A percentile compares a stretch with the other conserved stretches of the same genome.
These are phyloP conservation scores for Phytophthora hybrid DNA, from an alignment of 352 stramenopile genomes.

Conservation along the genomic window DNA sequence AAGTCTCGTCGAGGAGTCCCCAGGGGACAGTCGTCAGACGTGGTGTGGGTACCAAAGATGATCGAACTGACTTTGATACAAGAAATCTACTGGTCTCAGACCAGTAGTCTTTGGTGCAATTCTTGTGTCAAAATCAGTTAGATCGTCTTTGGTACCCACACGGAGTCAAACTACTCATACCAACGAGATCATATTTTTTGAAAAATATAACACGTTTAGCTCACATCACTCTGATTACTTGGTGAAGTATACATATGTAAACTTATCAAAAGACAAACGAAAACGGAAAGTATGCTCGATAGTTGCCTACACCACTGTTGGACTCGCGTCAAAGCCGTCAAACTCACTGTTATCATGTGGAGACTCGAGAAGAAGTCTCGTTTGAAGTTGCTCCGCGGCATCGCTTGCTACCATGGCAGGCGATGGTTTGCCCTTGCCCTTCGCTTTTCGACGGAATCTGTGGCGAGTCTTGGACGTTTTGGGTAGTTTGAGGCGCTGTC, in stretches of 20 bases:
- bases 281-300: conserved; percentile 1
- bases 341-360: conserved; percentile 51
- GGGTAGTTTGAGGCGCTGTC: conserved; percentile 57
- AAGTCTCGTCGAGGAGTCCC: neutral
- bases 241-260: neutral
- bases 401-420: conserved; percentile 20
- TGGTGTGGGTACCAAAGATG: too few relatives aligned
- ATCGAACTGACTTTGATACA: too few relatives aligned
- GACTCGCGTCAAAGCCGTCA: conserved; percentile 48
- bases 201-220: too few relatives aligned
- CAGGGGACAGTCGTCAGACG: too few relatives aligned
- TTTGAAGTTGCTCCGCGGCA: conserved; percentile 44
- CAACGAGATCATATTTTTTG: too few relatives aligned
- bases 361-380: conserved; percentile 55
- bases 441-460: conserved; percentile 47
- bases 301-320: conserved; percentile 14
- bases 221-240: neutral
- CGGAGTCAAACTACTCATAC: too few relatives aligned
- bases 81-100: too few relatives aligned
- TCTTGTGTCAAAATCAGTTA: too few relatives aligned
- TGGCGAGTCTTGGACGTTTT: conserved; percentile 48
- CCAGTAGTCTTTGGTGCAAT: too few relatives aligned
- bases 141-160: too few relatives aligned
- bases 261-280: neutral
- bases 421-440: conserved; percentile 34